Conservation (phyloP, 2,329 filamentous ascomycete genomes). For the Pseudofabraea citricarpa region DNA sequence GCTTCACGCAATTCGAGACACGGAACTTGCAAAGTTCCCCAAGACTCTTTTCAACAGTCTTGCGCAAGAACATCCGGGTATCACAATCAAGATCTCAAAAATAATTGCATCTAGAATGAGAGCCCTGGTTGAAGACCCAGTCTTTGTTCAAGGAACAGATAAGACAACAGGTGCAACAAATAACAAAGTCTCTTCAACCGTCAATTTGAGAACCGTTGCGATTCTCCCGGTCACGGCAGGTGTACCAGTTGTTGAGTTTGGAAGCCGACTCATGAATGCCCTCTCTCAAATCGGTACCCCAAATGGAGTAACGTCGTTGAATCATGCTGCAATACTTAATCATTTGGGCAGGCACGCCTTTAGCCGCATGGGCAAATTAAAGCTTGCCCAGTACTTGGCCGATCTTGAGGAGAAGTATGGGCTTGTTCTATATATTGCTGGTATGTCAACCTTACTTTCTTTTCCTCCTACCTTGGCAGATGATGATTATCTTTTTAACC, state of each 20-base stretch:
- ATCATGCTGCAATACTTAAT: constrained; percentile 89
- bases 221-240: constrained; percentile 87
- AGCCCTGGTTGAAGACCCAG: constrained; percentile 75
- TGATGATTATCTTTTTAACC: constrained; percentile 21
- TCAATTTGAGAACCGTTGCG: constrained; percentile 89
- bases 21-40: constrained; percentile 92
- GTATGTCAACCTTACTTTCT: constrained; percentile 37
- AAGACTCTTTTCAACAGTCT: constrained; percentile 96
- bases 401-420: constrained; percentile 97
- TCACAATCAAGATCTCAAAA: constrained; percentile 98
- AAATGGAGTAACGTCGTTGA: constrained; percentile 86
- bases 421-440: constrained; percentile 87
- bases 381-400: constrained; percentile 90
- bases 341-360: constrained; percentile 96
- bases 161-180: constrained; percentile 51
- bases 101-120: constrained; percentile 96
- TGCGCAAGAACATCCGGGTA: constrained; percentile 93
- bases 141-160: constrained; percentile 62
- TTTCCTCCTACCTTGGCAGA: constrained; percentile 36
- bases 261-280: constrained; percentile 81
- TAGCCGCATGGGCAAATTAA: constrained; percentile 94
- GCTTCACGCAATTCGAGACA: constrained; percentile 92
- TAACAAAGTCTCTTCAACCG: constrained; percentile 73
- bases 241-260: constrained; percentile 92
- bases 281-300: constrained; percentile 83